Evolutionary conservation across 768 basidiomycete species (phyloP).

Genomic region (Chalciporus piperatus): DNA sequence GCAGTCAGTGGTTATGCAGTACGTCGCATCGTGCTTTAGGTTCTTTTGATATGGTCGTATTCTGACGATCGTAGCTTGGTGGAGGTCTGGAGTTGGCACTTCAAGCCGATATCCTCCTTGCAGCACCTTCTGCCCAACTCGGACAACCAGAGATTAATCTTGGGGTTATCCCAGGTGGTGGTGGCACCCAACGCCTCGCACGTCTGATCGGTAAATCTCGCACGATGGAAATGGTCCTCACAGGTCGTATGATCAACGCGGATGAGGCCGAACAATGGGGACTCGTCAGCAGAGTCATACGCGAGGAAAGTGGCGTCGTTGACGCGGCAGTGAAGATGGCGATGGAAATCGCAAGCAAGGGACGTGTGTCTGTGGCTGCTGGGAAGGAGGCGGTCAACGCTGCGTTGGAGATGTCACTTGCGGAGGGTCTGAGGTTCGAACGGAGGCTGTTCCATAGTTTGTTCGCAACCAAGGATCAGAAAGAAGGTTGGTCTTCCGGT

Average conservation of each 20-base stretch:
- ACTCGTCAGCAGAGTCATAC: conserved; percentile 78
- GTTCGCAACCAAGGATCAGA: conserved; percentile 93
- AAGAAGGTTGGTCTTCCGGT: conserved; percentile 66
- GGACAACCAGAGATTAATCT: conserved; percentile 97
- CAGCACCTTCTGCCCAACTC: conserved; percentile 85
- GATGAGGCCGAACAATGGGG: conserved; percentile 87
- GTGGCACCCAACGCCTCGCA: conserved; percentile 89
- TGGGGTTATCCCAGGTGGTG: conserved; percentile 92
- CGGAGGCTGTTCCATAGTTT: conserved; percentile 85
- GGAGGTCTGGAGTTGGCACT: conserved; percentile 97
- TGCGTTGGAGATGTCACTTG: conserved; percentile 80
- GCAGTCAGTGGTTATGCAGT: conserved; percentile 95
- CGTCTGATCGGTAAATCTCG: conserved; percentile 86
- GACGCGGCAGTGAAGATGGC: conserved; percentile 85
- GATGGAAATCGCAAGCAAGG: conserved; percentile 74
- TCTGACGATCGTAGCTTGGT: conserved; percentile 64
- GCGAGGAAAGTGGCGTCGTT: conserved; percentile 76
- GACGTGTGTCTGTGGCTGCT: conserved; percentile 79
- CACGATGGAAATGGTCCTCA: conserved; percentile 92
- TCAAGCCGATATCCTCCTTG: conserved; percentile 94
- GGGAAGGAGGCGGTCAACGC: conserved; percentile 94
- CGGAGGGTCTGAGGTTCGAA: conserved; percentile 85
- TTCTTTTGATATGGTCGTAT: not conserved
- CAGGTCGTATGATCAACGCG: conserved; percentile 79
- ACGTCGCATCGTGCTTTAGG: conserved; percentile 29